phyloP scores from a whole-genome alignment of 2,329 filamentous ascomycete species.

The Boeremia lycopersici region DNA sequence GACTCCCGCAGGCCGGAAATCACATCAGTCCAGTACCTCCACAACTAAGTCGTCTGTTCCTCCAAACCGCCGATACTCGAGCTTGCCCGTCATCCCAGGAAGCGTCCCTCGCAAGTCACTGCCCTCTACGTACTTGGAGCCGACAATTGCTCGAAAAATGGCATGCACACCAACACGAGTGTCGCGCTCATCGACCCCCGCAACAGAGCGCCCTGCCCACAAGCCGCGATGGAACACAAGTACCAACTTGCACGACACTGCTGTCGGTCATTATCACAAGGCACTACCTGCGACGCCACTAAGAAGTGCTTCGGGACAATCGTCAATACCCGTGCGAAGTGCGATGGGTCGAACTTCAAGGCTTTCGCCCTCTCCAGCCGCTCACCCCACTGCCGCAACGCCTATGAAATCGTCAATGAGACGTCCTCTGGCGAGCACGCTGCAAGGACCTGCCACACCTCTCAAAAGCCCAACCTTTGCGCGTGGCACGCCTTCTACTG shows the following conservation, averaged over 20 bases:
- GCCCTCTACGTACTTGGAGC: conserved; percentile 23
- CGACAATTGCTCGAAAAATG: conserved; percentile 33
- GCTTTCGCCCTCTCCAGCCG: conserved; percentile 30
- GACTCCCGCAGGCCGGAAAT: conserved; percentile 55
- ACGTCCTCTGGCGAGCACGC: conserved; percentile 38
- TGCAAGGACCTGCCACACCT: conserved; percentile 40
- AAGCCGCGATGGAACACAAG: conserved; percentile 50
- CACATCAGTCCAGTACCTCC: conserved; percentile 54
- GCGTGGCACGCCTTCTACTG: conserved; percentile 23
- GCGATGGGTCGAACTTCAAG: conserved; percentile 37
- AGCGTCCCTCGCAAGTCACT: conserved; percentile 31
- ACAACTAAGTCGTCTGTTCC: conserved; percentile 49
- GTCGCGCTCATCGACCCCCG: conserved; percentile 31
- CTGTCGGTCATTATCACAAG: conserved; percentile 49
- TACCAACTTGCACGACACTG: conserved; percentile 46
- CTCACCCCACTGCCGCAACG: conserved; percentile 34
- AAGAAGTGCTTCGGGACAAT: conserved; percentile 38
- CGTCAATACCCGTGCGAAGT: conserved; percentile 45
- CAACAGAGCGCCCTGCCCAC: conserved; percentile 32
- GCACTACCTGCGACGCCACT: conserved; percentile 42
- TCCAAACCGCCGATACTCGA: conserved; percentile 55
- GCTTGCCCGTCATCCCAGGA: conserved; percentile 48
- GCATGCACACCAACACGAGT: conserved; percentile 33
- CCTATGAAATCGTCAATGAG: conserved; percentile 33
- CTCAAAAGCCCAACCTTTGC: conserved; percentile 27